Evolutionary conservation across 1,284 basidiomycete genomes (phyloP).

Genomic region (Naganishia sp.): DNA sequence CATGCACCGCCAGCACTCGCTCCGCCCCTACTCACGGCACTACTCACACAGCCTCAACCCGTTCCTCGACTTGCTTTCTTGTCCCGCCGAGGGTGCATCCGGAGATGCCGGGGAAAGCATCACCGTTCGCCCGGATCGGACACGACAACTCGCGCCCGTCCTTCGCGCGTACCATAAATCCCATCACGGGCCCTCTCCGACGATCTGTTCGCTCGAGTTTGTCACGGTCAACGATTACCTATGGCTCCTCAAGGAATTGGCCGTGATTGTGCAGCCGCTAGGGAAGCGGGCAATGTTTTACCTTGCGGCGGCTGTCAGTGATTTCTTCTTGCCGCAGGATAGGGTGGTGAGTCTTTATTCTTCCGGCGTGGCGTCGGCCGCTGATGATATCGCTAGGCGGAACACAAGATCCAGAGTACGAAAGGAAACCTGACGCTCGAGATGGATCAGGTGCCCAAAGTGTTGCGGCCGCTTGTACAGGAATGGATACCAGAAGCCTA

Average conservation of each 20-base stretch:
- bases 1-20: slow-evolving; percentile 94
- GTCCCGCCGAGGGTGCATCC: slow-evolving; percentile 57
- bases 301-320: slow-evolving; percentile 94
- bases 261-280: slow-evolving; percentile 60
- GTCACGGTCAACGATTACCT: slow-evolving; percentile 96
- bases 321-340: slow-evolving; percentile 92
- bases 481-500: slow-evolving; percentile 92
- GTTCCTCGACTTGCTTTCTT: slow-evolving; percentile 91
- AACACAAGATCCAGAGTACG: slow-evolving; percentile 97
- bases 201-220: slow-evolving; percentile 65
- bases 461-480: slow-evolving; percentile 85
- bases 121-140: slow-evolving; percentile 66
- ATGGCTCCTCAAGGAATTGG: slow-evolving; percentile 82
- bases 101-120: slow-evolving; percentile 54
- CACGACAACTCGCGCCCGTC: slow-evolving; percentile 67
- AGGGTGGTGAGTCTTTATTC: slow-evolving; percentile 69
- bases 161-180: slow-evolving; percentile 80
- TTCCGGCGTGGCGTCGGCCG: neutral
- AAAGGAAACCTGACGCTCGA: slow-evolving; percentile 90
- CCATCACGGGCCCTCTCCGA: slow-evolving; percentile 50
- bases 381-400: slow-evolving; percentile 62
- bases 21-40: slow-evolving; percentile 93
- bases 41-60: slow-evolving; percentile 98
- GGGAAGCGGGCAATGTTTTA: slow-evolving; percentile 85
- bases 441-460: slow-evolving; percentile 99